Evolutionary conservation across 306 rosid genomes (phyloP).

Genomic region (Glycyrrhiza uralensis): DNA sequence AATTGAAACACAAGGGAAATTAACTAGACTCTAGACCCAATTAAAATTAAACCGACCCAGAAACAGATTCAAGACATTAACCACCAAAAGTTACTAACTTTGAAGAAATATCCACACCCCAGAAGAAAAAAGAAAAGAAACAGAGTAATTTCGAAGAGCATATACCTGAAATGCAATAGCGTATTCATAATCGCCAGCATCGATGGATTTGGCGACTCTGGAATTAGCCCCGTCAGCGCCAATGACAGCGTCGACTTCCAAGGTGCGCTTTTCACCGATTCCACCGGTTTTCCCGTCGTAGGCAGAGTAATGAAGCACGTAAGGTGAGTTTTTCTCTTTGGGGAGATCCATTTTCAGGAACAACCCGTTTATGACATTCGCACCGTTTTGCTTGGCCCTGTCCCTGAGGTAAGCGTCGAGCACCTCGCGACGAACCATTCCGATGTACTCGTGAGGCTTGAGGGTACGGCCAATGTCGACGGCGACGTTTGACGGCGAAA

Average conservation of each 20-base stretch:
- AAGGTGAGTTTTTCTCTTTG: conserved; percentile 50
- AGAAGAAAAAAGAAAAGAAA: background rate
- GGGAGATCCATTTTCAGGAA: conserved; percentile 87
- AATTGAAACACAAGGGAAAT: background rate
- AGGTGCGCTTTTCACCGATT: conserved; percentile 56
- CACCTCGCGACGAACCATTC: conserved; percentile 94
- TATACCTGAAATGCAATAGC: conserved; percentile 98
- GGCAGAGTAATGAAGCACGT: conserved; percentile 67
- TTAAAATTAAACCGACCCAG: background rate
- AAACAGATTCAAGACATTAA: background rate
- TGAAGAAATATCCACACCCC: background rate
- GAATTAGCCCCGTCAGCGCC: conserved; percentile 99
- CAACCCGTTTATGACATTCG: conserved; percentile 72
- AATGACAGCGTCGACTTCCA: conserved; percentile 95
- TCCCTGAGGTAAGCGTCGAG: conserved; percentile 68
- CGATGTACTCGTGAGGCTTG: conserved; percentile 94
- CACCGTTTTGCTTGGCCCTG: conserved; percentile 77
- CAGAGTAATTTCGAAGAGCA: background rate
- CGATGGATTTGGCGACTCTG: conserved; percentile 82
- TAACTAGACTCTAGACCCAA: too few relatives aligned
- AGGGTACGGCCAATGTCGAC: conserved; percentile 85
- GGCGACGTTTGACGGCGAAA: conserved; percentile 95
- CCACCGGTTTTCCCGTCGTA: conserved; percentile 73
- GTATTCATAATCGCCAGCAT: conserved; percentile 91
- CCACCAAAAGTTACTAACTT: conserved; percentile 6